Evolutionary conservation across 768 basidiomycete genomes (phyloP), one percentile per base, ranked within the genome.

Genomic region (Hericium rajendrae): DNA sequence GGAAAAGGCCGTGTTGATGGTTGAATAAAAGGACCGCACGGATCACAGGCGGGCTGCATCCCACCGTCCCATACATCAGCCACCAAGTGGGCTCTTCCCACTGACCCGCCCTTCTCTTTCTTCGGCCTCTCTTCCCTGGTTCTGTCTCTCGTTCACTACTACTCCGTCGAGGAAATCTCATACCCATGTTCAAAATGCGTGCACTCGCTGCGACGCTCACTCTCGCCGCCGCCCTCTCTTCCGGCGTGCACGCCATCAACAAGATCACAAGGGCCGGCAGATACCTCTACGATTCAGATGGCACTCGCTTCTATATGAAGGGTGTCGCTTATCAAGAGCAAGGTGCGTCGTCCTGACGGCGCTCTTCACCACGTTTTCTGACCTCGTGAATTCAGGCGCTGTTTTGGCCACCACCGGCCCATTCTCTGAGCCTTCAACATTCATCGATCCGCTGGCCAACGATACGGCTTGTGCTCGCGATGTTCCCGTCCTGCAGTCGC

Each of bases 241-340:
- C 43, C 43, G 43, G 43, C 20, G 43, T 46, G n/a, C 43, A 46
- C n/a, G 43, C 43, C 20, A 46, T 46, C 18, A 20, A 15, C 43
- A 46, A 46, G 20, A 77, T 97, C 63, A 76, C 85, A 40, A 79
- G 90, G 48, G 67, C 74, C 28, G 92, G 90, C 38, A 81, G 82
- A 65, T 95, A 93, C 69, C 83, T 95, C 46, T 95, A 93, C 71
- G 79, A 79, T 41, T 78, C 78, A 3, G 79, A 82, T 52, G 90
- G 91, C 3, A 83, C 67, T 40, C 73, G 94, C 54, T 95, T 94
- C 72, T 94, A 84, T 72, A 87, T 97, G 72, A 91, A 90, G 70
- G 91, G 90, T 54, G 72, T 92, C 56, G 88, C 88, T 11, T 93
- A 93, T 70, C 90, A 92, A 68, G 76, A 80, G 59, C 88, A 92